These are phyloP conservation scores for Chenopodium album DNA, from an alignment of 148 eudicot species.

Conservation along the genomic window DNA sequence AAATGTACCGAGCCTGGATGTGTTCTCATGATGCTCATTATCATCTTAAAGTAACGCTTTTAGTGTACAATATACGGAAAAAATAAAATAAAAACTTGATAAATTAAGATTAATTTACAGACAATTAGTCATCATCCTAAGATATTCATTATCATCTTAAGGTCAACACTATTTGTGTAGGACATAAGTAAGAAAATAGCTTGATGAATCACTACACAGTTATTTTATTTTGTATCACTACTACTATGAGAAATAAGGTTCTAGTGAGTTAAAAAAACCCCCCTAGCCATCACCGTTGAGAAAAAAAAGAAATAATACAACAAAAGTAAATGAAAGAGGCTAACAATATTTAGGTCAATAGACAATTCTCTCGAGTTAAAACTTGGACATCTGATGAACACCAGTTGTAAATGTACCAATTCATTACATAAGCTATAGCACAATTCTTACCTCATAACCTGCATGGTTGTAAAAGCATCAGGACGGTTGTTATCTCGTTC, in stretches of 20 bases:
- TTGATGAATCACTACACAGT: background rate
- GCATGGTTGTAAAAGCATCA: conserved; percentile 68
- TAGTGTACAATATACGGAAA: background rate
- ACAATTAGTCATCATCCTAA: too few relatives aligned
- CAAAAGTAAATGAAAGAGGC: background rate
- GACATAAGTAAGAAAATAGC: background rate
- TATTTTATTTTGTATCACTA: background rate
- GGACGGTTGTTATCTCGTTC: conserved; percentile 45
- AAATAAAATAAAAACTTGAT: background rate
- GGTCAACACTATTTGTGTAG: background rate
- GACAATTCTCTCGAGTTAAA: background rate
- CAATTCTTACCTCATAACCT: conserved; percentile 63
- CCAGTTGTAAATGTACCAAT: background rate
- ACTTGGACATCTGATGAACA: background rate
- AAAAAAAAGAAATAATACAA: background rate
- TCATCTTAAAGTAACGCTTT: background rate
- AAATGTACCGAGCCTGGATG: background rate
- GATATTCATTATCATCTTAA: background rate
- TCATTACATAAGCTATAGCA: background rate
- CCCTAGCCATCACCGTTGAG: background rate
- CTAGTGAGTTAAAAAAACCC: too few relatives aligned
- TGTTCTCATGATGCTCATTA: background rate
- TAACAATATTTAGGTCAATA: background rate
- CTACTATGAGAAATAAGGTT: too few relatives aligned
- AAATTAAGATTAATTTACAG: too few relatives aligned